phyloP scores from a whole-genome alignment of 768 basidiomycete species.

The Suillus americanus region DNA sequence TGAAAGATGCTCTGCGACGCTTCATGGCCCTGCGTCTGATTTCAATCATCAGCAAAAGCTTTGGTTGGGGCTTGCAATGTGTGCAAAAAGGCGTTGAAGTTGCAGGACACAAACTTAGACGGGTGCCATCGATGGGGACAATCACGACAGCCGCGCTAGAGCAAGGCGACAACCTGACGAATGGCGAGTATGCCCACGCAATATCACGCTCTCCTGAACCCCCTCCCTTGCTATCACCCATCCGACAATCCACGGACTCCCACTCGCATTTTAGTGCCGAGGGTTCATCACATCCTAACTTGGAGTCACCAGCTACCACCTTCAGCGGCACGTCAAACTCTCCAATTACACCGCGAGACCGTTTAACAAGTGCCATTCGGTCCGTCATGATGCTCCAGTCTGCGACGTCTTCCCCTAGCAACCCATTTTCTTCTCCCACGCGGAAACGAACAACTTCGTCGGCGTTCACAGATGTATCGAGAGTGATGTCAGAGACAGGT shows the following conservation, averaged over 20 bases:
- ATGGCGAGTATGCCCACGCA: neutral
- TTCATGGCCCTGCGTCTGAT: slow-evolving; percentile 34
- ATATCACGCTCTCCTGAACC: slow-evolving; percentile 9
- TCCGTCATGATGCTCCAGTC: slow-evolving; percentile 38
- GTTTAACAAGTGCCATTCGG: slow-evolving; percentile 37
- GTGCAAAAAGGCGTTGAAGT: slow-evolving; percentile 5
- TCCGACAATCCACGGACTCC: slow-evolving; percentile 6
- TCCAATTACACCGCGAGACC: slow-evolving; percentile 13
- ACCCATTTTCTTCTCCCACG: slow-evolving; percentile 17
- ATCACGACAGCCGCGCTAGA: slow-evolving; percentile 6
- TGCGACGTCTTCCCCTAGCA: slow-evolving; percentile 13
- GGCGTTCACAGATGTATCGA: slow-evolving; percentile 13
- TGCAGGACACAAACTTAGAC: slow-evolving; percentile 7
- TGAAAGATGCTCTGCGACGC: slow-evolving; percentile 43
- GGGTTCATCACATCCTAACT: neutral
- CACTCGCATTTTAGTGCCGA: neutral
- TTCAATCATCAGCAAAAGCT: neutral
- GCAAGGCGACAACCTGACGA: slow-evolving; percentile 1
- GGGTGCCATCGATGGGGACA: slow-evolving; percentile 5
- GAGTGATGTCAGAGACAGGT: neutral
- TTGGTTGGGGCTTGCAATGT: slow-evolving; percentile 1
- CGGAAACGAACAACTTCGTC: slow-evolving; percentile 40
- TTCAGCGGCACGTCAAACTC: neutral
- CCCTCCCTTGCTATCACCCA: slow-evolving; percentile 3
- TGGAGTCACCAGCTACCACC: neutral